A percentile compares a stretch with the other conserved stretches of the same genome.
Conservation (phyloP, 106 monocot species). For the Cymbidium sinense region DNA sequence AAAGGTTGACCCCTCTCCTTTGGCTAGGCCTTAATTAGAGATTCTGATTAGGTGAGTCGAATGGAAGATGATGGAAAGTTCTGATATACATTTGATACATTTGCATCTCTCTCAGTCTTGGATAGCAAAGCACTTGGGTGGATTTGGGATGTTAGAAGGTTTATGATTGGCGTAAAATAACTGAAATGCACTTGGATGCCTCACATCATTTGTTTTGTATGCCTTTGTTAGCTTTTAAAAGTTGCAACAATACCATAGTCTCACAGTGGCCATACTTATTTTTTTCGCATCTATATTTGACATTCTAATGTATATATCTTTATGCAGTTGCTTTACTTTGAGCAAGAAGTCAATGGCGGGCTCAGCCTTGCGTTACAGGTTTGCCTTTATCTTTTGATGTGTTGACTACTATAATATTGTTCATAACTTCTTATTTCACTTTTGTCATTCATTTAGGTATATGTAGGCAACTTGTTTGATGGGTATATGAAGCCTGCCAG, state of each 20-base stretch:
- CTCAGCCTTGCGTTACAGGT: constrained; percentile 96
- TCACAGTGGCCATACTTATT: not conserved
- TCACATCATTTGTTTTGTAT: not conserved
- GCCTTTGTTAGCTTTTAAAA: not conserved
- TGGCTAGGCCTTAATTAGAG: too few relatives aligned
- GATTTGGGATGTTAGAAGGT: too few relatives aligned
- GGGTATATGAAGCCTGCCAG: not conserved
- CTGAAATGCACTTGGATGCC: too few relatives aligned
- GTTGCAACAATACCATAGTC: not conserved
- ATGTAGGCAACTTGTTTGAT: not conserved
- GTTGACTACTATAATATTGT: not conserved
- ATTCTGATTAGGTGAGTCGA: too few relatives aligned
- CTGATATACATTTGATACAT: too few relatives aligned
- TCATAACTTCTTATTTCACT: not conserved
- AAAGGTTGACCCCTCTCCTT: too few relatives aligned
- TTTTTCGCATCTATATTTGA: not conserved
- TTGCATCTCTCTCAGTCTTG: too few relatives aligned
- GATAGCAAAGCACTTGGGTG: too few relatives aligned
- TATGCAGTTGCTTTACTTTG: constrained; percentile 85
- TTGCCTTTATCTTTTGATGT: constrained; percentile 4
- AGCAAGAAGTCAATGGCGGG: constrained; percentile 81
- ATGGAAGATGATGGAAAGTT: too few relatives aligned
- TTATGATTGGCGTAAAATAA: too few relatives aligned
- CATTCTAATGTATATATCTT: not conserved
- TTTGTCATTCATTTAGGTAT: not conserved